Conservation (phyloP, 352 stramenopile species). For the Globisporangium viniferum region DNA sequence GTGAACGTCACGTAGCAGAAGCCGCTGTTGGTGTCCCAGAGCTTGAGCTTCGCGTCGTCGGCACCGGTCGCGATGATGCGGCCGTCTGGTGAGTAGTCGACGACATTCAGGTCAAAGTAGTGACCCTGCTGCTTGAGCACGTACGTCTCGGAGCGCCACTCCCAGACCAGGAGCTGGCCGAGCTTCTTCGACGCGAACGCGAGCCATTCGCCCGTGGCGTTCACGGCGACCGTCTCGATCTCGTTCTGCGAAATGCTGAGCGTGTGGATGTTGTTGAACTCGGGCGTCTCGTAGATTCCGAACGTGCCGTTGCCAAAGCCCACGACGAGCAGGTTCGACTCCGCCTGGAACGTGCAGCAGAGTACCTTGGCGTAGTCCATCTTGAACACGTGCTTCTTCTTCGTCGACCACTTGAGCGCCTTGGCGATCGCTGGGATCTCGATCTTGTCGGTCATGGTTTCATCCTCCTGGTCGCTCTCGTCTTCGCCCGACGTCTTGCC, state of each 20-base stretch:
- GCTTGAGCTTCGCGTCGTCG: constrained; percentile 98
- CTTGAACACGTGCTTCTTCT: constrained; percentile 87
- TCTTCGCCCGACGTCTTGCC: constrained; percentile 29
- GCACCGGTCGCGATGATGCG: constrained; percentile 96
- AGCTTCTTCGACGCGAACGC: constrained; percentile 96
- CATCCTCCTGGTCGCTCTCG: constrained; percentile 31
- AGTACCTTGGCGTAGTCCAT: constrained; percentile 89
- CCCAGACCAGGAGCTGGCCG: constrained; percentile 99
- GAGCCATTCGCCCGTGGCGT: constrained; percentile 96
- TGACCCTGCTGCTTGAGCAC: constrained; percentile 99
- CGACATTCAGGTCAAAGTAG: constrained; percentile 96
- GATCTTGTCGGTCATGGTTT: constrained; percentile 23
- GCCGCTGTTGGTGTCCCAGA: constrained; percentile 97
- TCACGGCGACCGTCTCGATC: constrained; percentile 93
- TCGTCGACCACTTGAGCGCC: constrained; percentile 82
- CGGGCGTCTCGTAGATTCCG: constrained; percentile 96
- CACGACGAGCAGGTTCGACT: constrained; percentile 88
- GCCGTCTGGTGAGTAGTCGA: constrained; percentile 97
- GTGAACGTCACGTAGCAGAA: constrained; percentile 99
- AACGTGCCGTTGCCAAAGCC: constrained; percentile 98
- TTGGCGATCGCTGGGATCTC: constrained; percentile 62
- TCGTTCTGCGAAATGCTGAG: constrained; percentile 89
- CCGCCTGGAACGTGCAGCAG: constrained; percentile 89
- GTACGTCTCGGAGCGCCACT: constrained; percentile 99
- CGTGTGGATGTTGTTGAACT: constrained; percentile 97